phyloP scores from a whole-genome alignment of 2,329 filamentous ascomycete species.

The Neofusicoccum ribis region DNA sequence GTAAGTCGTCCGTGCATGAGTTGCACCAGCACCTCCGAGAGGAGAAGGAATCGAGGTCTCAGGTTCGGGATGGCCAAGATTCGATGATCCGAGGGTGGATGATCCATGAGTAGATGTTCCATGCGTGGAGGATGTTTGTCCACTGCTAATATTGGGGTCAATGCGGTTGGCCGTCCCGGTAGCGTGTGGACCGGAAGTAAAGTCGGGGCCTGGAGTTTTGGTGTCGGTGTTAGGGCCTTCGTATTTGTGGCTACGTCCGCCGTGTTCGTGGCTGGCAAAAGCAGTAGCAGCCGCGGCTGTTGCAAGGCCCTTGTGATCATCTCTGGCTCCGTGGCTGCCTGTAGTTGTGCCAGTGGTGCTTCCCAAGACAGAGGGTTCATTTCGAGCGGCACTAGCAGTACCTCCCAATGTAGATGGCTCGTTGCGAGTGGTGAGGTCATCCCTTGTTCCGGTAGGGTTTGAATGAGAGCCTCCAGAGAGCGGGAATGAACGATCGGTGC shows the following conservation, averaged over 20 bases:
- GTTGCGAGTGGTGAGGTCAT: background rate
- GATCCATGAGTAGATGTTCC: background rate
- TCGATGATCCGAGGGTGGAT: too few species aligned
- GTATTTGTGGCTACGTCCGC: conserved; percentile 25
- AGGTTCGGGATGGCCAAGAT: background rate
- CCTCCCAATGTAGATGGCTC: background rate
- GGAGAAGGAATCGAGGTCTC: background rate
- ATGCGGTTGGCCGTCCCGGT: conserved; percentile 34
- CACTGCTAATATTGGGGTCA: conserved; percentile 32
- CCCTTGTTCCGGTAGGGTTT: background rate
- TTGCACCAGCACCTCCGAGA: background rate
- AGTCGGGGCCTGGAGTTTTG: conserved; percentile 7
- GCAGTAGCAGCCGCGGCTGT: conserved; percentile 29
- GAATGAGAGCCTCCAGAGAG: conserved; percentile 31
- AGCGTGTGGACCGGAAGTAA: conserved; percentile 31
- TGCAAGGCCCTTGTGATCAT: conserved; percentile 31
- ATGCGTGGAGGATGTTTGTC: background rate
- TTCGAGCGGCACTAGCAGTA: background rate
- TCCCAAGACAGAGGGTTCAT: background rate
- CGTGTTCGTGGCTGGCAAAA: conserved; percentile 4
- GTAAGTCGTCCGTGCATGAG: background rate
- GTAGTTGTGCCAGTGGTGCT: background rate
- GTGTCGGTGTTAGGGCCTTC: background rate
- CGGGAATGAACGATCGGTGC: conserved; percentile 37
- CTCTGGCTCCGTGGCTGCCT: background rate